A percentile compares a stretch with the other conserved stretches of the same genome.
phyloP scores from a whole-genome alignment of 257 asterid species.

The Fraxinus excelsior region DNA sequence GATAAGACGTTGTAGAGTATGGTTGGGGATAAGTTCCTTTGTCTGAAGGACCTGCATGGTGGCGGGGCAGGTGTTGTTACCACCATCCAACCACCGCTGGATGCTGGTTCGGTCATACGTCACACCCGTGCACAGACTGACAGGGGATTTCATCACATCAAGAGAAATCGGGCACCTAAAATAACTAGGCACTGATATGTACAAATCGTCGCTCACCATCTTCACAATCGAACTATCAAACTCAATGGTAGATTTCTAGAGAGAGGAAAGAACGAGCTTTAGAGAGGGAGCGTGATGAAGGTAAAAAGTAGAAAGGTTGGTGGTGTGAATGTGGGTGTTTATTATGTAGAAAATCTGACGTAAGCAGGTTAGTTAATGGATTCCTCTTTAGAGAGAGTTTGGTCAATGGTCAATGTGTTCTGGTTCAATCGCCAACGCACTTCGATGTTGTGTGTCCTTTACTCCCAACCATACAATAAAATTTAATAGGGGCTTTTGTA shows the following conservation, averaged over 20 bases:
- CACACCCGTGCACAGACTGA: conserved; percentile 83
- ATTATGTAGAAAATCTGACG: conserved; percentile 42
- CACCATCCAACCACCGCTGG: conserved; percentile 84
- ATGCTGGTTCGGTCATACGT: conserved; percentile 81
- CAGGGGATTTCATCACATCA: conserved; percentile 85
- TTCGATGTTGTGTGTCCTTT: conserved; percentile 27
- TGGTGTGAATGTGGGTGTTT: conserved; percentile 12
- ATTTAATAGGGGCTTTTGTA: too few relatives aligned
- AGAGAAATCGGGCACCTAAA: conserved; percentile 85
- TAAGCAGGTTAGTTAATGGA: conserved; percentile 16
- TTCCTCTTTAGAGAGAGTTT: conserved; percentile 18
- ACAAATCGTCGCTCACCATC: conserved; percentile 62
- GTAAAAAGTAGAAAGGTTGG: conserved; percentile 16
- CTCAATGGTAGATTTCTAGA: conserved; percentile 17
- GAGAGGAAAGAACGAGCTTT: conserved; percentile 16
- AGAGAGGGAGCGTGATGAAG: conserved; percentile 13
- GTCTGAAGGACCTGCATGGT: conserved; percentile 78
- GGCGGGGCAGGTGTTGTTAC: conserved; percentile 92
- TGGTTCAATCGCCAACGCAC: conserved; percentile 4
- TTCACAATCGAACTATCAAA: too few relatives aligned
- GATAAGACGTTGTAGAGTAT: conserved; percentile 74
- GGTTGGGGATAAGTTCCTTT: conserved; percentile 72
- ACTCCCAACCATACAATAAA: conserved; percentile 32
- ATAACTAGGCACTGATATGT: conserved; percentile 51
- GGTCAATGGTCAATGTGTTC: conserved; percentile 45